Conservation (phyloP, 106 monocot genomes). For the Iris macrosiphon region DNA sequence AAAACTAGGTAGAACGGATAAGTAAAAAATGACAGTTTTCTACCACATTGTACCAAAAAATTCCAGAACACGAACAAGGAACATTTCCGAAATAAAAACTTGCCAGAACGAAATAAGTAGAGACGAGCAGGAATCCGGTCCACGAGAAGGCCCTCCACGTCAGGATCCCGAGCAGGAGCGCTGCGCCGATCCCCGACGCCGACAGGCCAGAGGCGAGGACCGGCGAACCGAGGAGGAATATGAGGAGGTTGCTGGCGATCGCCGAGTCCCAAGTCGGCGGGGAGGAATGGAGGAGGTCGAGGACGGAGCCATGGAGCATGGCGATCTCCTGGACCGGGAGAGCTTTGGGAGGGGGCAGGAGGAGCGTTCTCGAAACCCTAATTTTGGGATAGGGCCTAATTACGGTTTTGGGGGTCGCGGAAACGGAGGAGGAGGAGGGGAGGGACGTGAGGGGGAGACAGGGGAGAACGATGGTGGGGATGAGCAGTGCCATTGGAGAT, state of each 20-base stretch:
- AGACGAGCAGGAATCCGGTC: constrained; percentile 67
- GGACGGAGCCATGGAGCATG: constrained; percentile 5
- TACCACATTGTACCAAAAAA: no score
- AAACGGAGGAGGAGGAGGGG: background rate
- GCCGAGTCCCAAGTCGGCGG: constrained; percentile 80
- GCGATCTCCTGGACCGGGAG: constrained; percentile 15
- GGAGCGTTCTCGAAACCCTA: constrained; percentile 7
- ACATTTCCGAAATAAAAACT: no score
- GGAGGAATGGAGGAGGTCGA: constrained; percentile 38
- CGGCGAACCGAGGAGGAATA: constrained; percentile 63
- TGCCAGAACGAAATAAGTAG: constrained; percentile 62
- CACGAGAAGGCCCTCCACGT: constrained; percentile 73
- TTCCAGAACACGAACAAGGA: no score
- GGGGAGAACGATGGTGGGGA: constrained; percentile 5
- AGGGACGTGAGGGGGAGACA: background rate
- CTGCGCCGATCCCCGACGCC: constrained; percentile 48
- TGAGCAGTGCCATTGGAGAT: constrained; percentile 14
- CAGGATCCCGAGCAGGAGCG: constrained; percentile 59
- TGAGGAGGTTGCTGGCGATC: constrained; percentile 41
- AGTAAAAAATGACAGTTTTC: no score
- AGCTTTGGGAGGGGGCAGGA: constrained; percentile 10
- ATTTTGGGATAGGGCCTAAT: background rate
- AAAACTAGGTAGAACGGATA: no score
- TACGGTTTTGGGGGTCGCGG: constrained; percentile 3
- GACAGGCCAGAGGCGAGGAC: constrained; percentile 61